These are phyloP conservation scores for Pulicaria dysenterica DNA, from an alignment of 129 eudicot species.

Conservation along the genomic window DNA sequence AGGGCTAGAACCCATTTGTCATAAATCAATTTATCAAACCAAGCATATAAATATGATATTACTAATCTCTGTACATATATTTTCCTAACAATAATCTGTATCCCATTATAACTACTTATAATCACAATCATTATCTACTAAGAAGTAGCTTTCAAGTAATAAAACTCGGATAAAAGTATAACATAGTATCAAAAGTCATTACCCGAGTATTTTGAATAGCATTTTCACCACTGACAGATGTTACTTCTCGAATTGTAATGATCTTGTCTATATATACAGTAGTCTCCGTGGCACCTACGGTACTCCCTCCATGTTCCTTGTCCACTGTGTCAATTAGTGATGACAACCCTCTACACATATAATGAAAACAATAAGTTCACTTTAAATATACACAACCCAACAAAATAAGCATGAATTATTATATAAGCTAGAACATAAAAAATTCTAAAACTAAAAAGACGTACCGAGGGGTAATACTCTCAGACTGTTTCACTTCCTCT, in stretches of 20 bases:
- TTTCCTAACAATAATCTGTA: no score
- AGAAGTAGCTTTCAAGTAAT: no score
- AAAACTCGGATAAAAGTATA: not conserved
- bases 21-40: no score
- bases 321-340: conserved; percentile 27
- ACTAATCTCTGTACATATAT: no score
- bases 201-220: conserved; percentile 48
- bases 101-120: no score
- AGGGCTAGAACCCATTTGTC: no score
- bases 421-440: not conserved
- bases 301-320: conserved; percentile 34
- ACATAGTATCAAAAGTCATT: not conserved
- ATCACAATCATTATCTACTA: no score
- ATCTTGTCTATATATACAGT: conserved; percentile 82
- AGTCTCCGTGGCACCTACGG: conserved; percentile 56
- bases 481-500: conserved; percentile 33
- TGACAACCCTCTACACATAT: conserved; percentile 41
- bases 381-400: not conserved
- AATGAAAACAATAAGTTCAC: conserved; percentile 20
- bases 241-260: conserved; percentile 59
- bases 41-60: no score
- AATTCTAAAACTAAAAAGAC: not conserved
- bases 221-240: conserved; percentile 42
- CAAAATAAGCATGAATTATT: not conserved
- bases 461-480: conserved; percentile 40